These are phyloP conservation scores for Petrea volubilis DNA, from an alignment of 257 asterid genomes.

Conservation along the genomic window DNA sequence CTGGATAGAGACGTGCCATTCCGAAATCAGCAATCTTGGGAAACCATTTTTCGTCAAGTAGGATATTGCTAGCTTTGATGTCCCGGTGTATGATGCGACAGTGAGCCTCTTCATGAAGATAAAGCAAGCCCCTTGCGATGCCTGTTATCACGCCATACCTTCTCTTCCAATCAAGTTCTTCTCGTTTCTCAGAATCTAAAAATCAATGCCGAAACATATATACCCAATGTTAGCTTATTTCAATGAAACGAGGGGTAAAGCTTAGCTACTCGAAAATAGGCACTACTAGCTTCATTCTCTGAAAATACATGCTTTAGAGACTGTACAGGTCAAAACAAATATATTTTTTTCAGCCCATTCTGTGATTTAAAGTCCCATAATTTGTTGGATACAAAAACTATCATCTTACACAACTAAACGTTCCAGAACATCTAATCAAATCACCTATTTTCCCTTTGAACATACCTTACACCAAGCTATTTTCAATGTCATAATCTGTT, in stretches of 20 bases:
- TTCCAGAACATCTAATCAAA: background rate
- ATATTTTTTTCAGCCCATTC: background rate
- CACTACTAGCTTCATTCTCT: background rate
- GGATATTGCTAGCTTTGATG: conserved; percentile 81
- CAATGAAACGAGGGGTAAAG: background rate
- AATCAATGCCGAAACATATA: conserved; percentile 17
- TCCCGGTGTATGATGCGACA: conserved; percentile 78
- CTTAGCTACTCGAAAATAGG: background rate
- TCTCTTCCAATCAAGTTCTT: conserved; percentile 56
- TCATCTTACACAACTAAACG: background rate
- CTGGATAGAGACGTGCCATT: conserved; percentile 72
- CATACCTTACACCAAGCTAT: background rate
- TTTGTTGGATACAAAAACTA: background rate
- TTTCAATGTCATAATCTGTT: too few relatives aligned
- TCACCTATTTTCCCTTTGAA: too few relatives aligned
- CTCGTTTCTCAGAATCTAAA: conserved; percentile 48
- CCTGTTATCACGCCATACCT: conserved; percentile 71
- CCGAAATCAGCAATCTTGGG: conserved; percentile 92
- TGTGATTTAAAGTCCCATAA: background rate
- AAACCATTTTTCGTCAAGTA: conserved; percentile 76
- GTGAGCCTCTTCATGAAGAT: conserved; percentile 86
- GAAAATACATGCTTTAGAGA: background rate
- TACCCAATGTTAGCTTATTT: conserved; percentile 4
- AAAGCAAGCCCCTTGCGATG: conserved; percentile 74
- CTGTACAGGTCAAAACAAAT: background rate